Evolutionary conservation across 75 land plant genomes (phyloP).

Genomic region (Sequoia sempervirens): DNA sequence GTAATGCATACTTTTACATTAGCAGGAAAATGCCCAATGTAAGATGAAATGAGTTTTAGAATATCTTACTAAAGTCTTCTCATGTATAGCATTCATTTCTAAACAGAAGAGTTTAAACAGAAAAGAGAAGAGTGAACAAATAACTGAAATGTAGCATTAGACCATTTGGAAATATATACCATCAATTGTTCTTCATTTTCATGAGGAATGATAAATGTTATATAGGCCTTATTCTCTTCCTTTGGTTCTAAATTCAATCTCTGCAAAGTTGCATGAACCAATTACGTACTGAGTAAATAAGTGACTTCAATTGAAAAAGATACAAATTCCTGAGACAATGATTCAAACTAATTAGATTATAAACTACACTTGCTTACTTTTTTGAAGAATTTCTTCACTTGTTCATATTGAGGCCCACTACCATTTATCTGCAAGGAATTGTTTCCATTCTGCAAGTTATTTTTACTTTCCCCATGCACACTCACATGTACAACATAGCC

Average conservation of each 20-base stretch:
- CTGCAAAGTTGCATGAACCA: constrained; percentile 30
- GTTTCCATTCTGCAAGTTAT: too few species aligned
- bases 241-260: constrained; percentile 57
- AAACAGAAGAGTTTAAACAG: background rate
- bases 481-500: too few species aligned
- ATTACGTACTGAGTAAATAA: background rate
- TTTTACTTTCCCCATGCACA: too few species aligned
- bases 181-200: constrained; percentile 58
- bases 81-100: background rate
- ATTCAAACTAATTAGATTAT: background rate
- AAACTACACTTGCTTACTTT: constrained; percentile 36
- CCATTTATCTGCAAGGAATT: background rate
- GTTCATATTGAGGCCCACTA: constrained; percentile 16
- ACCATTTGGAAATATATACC: constrained; percentile 27
- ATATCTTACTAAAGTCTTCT: background rate
- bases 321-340: background rate
- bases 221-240: constrained; percentile 77
- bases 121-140: background rate
- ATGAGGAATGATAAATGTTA: too few species aligned
- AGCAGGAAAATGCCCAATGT: background rate
- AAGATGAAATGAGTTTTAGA: background rate
- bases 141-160: background rate
- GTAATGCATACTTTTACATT: background rate
- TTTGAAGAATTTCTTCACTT: constrained; percentile 69
- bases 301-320: background rate